A percentile compares a stretch with the other conserved stretches of the same genome.
Evolutionary conservation across 257 asterid genomes (phyloP).

Genomic region (Linderniella brevidens): DNA sequence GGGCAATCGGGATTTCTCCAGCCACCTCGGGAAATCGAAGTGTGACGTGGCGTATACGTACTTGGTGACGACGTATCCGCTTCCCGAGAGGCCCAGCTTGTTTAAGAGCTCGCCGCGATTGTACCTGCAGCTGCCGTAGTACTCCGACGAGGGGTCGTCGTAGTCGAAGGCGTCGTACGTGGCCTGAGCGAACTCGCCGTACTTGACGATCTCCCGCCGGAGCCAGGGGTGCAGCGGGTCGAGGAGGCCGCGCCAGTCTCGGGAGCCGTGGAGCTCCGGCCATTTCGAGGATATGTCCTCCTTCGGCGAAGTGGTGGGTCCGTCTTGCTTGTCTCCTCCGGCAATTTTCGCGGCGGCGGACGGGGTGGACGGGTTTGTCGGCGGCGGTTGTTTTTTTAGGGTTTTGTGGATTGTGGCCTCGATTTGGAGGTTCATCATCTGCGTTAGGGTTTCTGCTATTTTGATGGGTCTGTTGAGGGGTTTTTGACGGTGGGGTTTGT

Average conservation of each 20-base stretch:
- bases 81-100: conserved; percentile 23
- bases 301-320: conserved; percentile 37
- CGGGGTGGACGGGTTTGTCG: neutral
- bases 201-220: conserved; percentile 46
- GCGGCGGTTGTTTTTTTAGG: conserved; percentile 2
- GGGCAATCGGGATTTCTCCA: conserved; percentile 28
- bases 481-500: neutral
- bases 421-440: conserved; percentile 30
- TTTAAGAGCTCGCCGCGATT: conserved; percentile 27
- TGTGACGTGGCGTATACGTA: conserved; percentile 63
- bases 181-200: conserved; percentile 72
- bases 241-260: conserved; percentile 45
- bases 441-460: conserved; percentile 32
- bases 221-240: conserved; percentile 59
- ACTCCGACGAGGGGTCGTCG: conserved; percentile 49
- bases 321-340: conserved; percentile 26
- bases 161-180: conserved; percentile 63
- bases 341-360: conserved; percentile 4
- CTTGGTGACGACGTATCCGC: conserved; percentile 32
- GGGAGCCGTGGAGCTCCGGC: conserved; percentile 44
- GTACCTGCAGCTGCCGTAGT: conserved; percentile 55
- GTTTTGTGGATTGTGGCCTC: conserved; percentile 21
- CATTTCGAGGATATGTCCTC: conserved; percentile 36
- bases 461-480: conserved; percentile 16
- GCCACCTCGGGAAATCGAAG: conserved; percentile 52